Evolutionary conservation across 139 green algal genomes (phyloP).

Genomic region (Trebouxia sp.): DNA sequence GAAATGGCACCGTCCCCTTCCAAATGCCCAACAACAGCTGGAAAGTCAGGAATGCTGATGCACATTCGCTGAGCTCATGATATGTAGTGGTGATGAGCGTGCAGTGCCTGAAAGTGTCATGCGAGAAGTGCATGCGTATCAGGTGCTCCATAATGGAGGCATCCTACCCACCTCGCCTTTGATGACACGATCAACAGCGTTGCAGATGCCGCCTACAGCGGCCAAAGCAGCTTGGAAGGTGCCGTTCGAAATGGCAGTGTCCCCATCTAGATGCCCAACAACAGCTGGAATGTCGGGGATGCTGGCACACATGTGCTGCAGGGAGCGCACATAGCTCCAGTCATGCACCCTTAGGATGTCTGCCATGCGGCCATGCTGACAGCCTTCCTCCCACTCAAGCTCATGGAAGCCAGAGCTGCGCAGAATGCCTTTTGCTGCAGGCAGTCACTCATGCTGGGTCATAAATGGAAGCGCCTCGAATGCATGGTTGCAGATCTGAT

Average conservation of each 20-base stretch:
- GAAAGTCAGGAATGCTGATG: too few relatives aligned
- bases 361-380: constrained; percentile 39
- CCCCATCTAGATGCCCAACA: constrained; percentile 75
- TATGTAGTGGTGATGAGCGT: too few relatives aligned
- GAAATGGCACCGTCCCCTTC: constrained; percentile 87
- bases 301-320: constrained; percentile 61
- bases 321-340: constrained; percentile 77
- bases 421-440: constrained; percentile 60
- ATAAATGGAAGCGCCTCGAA: too few relatives aligned
- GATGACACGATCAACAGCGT: constrained; percentile 75
- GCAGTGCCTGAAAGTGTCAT: too few relatives aligned
- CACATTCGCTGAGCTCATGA: too few relatives aligned
- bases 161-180: constrained; percentile 41
- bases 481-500: not conserved
- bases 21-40: constrained; percentile 59
- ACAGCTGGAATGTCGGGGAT: constrained; percentile 50
- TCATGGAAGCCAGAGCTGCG: constrained; percentile 53
- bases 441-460: too few relatives aligned
- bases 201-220: constrained; percentile 72
- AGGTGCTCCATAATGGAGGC: too few relatives aligned
- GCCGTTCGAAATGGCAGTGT: constrained; percentile 79
- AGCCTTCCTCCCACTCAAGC: constrained; percentile 57
- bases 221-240: constrained; percentile 75
- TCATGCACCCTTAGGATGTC: constrained; percentile 88
- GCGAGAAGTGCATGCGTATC: too few relatives aligned